Evolutionary conservation across 2,329 filamentous ascomycete species (phyloP).

Genomic region (Lasiodiplodia theobromae): DNA sequence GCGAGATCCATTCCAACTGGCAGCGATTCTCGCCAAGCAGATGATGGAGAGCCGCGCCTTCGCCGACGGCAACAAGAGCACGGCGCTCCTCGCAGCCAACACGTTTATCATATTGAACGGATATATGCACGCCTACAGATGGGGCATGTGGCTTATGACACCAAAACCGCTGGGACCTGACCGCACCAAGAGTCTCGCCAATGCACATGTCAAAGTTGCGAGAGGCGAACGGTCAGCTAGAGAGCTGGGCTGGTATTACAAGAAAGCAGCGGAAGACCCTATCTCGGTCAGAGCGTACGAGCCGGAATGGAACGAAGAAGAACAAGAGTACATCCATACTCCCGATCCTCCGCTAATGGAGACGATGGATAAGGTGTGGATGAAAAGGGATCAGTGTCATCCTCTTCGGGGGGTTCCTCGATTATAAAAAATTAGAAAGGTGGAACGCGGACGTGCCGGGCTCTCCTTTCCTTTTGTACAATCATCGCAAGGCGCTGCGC

Average conservation of each 20-base stretch:
- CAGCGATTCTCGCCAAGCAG: conserved; percentile 39
- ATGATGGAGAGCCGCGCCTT: conserved; percentile 45
- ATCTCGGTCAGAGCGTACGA: too few relatives aligned
- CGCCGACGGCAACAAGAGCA: conserved; percentile 43
- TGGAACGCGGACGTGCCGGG: too few relatives aligned
- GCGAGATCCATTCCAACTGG: conserved; percentile 39
- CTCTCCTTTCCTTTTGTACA: too few relatives aligned
- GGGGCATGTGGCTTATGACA: too few relatives aligned
- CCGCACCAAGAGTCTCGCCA: conserved; percentile 16
- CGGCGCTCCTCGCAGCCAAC: conserved; percentile 40
- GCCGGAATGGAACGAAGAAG: too few relatives aligned
- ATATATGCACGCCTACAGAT: conserved; percentile 34
- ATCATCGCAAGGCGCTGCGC: too few relatives aligned
- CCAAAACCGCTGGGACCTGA: not conserved
- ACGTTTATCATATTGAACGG: conserved; percentile 43
- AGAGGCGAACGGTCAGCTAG: conserved; percentile 31
- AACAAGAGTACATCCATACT: too few relatives aligned
- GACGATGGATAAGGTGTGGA: too few relatives aligned
- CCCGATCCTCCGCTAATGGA: too few relatives aligned
- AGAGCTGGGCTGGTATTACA: conserved; percentile 31
- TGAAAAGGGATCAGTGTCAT: too few relatives aligned
- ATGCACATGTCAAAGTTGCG: conserved; percentile 30
- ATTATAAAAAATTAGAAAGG: too few relatives aligned
- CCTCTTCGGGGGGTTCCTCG: too few relatives aligned
- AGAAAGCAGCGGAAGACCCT: not conserved